A percentile compares a stretch with the other conserved stretches of the same genome.
These are phyloP conservation scores for Malus hybrid DNA, from an alignment of 331 rosid species.

Conservation along the genomic window DNA sequence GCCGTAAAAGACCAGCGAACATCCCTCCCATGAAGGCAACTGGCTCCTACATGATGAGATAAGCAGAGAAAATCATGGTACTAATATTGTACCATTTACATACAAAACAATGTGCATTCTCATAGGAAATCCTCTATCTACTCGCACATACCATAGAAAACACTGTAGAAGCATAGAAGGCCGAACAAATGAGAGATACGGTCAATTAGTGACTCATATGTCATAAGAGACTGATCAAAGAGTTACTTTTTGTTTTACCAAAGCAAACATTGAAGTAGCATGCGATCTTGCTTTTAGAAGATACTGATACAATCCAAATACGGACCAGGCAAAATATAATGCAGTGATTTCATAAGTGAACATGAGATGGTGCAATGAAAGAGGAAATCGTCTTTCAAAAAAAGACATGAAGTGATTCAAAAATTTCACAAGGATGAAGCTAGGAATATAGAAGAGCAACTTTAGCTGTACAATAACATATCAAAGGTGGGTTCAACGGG, in stretches of 20 bases:
- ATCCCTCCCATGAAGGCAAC: constrained; percentile 88
- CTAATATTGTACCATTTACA: background rate
- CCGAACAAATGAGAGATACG: background rate
- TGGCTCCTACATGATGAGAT: constrained; percentile 56
- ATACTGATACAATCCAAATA: background rate
- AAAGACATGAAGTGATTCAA: background rate
- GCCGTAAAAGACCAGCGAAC: constrained; percentile 79
- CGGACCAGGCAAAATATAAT: background rate
- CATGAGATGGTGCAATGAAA: background rate
- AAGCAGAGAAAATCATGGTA: background rate
- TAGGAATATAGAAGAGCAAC: background rate
- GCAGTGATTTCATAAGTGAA: background rate
- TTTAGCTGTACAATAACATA: background rate
- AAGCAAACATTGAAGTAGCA: background rate
- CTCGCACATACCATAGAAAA: background rate
- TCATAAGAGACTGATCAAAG: background rate
- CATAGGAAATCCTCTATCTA: background rate
- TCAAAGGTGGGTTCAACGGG: background rate
- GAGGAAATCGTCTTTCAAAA: background rate
- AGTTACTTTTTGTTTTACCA: background rate
- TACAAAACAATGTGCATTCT: background rate
- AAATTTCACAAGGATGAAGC: background rate
- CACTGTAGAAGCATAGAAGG: background rate
- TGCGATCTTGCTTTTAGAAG: background rate
- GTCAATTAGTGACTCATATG: background rate